Conservation (phyloP, 2,329 filamentous ascomycete species). For the Rhynchosporium agropyri region DNA sequence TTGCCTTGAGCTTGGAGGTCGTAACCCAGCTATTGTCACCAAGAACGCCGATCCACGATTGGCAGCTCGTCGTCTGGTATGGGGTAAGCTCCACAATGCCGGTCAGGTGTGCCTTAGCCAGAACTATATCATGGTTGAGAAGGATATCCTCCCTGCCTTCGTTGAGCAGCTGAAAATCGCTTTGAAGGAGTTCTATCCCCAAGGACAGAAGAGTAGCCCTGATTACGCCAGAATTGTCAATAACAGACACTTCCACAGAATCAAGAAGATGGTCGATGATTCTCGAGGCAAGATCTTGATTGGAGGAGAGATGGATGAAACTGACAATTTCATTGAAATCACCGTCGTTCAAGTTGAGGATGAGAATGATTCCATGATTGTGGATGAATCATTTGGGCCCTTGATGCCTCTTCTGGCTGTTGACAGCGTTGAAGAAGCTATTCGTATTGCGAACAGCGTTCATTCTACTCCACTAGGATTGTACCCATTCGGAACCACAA, state of each 20-base stretch:
- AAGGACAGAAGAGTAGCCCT: constrained; percentile 74
- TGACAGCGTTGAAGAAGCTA: constrained; percentile 80
- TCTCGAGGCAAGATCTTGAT: constrained; percentile 82
- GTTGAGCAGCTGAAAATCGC: constrained; percentile 73
- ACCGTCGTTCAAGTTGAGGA: constrained; percentile 86
- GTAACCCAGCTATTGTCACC: constrained; percentile 90
- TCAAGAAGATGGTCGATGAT: constrained; percentile 90
- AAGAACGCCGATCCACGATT: constrained; percentile 78
- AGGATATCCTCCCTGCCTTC: constrained; percentile 70
- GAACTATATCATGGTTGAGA: constrained; percentile 88
- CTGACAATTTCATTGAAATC: constrained; percentile 82
- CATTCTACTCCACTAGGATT: constrained; percentile 82
- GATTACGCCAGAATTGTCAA: constrained; percentile 86
- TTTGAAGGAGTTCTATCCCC: constrained; percentile 78
- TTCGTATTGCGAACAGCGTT: constrained; percentile 77
- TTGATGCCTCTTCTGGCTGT: constrained; percentile 81
- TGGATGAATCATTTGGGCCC: constrained; percentile 91
- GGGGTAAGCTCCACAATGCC: constrained; percentile 84
- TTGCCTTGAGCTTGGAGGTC: constrained; percentile 85
- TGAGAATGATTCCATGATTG: constrained; percentile 74
- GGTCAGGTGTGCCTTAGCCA: constrained; percentile 93
- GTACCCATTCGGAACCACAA: constrained; percentile 81
- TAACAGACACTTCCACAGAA: constrained; percentile 72
- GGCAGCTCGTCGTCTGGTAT: constrained; percentile 81
- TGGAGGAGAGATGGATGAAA: constrained; percentile 81